Evolutionary conservation across 768 basidiomycete species (phyloP).

Genomic region (Hericium erinaceus): DNA sequence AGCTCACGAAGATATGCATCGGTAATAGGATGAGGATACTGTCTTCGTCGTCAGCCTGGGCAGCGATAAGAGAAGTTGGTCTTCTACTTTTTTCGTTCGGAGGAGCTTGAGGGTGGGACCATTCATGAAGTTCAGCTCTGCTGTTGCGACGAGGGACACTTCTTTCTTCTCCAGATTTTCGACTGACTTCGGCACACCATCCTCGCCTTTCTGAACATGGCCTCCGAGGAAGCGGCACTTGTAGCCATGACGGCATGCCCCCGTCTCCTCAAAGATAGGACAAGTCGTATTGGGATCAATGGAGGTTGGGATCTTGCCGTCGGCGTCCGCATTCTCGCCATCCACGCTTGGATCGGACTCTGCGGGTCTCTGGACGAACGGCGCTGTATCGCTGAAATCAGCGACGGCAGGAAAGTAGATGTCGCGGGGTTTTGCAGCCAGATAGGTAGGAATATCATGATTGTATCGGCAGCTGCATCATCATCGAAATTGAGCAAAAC

Average conservation of each 20-base stretch:
- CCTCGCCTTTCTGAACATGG: slow-evolving; percentile 47
- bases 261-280: slow-evolving; percentile 58
- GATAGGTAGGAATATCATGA: slow-evolving; percentile 71
- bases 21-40: slow-evolving; percentile 62
- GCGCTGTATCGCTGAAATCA: slow-evolving; percentile 35
- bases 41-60: neutral
- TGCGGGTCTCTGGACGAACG: slow-evolving; percentile 34
- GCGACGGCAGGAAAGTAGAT: slow-evolving; percentile 45
- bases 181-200: slow-evolving; percentile 34
- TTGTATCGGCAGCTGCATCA: slow-evolving; percentile 59
- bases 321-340: slow-evolving; percentile 15
- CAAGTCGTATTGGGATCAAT: slow-evolving; percentile 44
- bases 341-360: slow-evolving; percentile 21
- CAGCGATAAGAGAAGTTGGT: neutral
- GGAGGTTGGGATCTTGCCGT: slow-evolving; percentile 14
- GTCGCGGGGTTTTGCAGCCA: slow-evolving; percentile 67
- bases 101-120: slow-evolving; percentile 50
- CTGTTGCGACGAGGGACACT: slow-evolving; percentile 32
- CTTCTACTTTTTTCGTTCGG: slow-evolving; percentile 56
- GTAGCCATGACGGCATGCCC: slow-evolving; percentile 76
- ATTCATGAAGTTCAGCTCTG: slow-evolving; percentile 66
- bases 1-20: slow-evolving; percentile 52
- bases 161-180: slow-evolving; percentile 55
- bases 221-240: slow-evolving; percentile 87
- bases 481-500: neutral